Conservation (phyloP, 768 basidiomycete genomes). For the Serendipita indica region DNA sequence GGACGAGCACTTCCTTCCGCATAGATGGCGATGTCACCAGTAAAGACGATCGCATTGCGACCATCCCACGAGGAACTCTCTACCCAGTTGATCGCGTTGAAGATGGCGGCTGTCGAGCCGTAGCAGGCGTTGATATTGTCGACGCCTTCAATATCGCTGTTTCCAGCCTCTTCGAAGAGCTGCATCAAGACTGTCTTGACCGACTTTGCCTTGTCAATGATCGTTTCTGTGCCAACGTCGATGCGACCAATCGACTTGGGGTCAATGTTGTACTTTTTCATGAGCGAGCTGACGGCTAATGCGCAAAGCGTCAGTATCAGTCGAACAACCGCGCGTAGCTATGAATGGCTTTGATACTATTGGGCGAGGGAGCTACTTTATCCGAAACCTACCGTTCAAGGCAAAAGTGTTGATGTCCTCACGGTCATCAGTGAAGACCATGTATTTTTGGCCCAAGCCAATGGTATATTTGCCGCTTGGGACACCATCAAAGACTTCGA, state of each 20-base stretch:
- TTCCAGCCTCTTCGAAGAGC: slow-evolving; percentile 82
- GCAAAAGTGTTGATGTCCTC: slow-evolving; percentile 99
- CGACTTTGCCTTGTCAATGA: slow-evolving; percentile 99
- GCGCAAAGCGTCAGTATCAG: neutral
- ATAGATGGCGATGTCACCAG: slow-evolving; percentile 95
- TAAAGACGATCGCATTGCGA: slow-evolving; percentile 90
- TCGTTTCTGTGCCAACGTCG: slow-evolving; percentile 96
- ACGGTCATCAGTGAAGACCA: slow-evolving; percentile 97
- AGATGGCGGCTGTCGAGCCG: slow-evolving; percentile 94
- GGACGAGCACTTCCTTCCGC: slow-evolving; percentile 91
- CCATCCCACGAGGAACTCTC: slow-evolving; percentile 96
- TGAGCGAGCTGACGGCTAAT: slow-evolving; percentile 71
- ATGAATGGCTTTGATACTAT: too few relatives aligned
- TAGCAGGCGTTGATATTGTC: slow-evolving; percentile 99
- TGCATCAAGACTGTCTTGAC: slow-evolving; percentile 99
- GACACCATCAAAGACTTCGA: slow-evolving; percentile 90
- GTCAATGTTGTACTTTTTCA: slow-evolving; percentile 91
- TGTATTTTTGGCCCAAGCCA: slow-evolving; percentile 92
- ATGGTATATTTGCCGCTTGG: slow-evolving; percentile 97
- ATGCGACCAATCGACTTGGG: slow-evolving; percentile 93
- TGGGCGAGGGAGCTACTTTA: slow-evolving; percentile 12
- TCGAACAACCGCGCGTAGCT: too few relatives aligned
- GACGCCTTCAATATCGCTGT: slow-evolving; percentile 95
- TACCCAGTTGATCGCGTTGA: slow-evolving; percentile 98
- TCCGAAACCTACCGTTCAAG: slow-evolving; percentile 54